These are phyloP conservation scores for Sphenostylis stenocarpa DNA, from an alignment of 306 rosid species.

Conservation along the genomic window DNA sequence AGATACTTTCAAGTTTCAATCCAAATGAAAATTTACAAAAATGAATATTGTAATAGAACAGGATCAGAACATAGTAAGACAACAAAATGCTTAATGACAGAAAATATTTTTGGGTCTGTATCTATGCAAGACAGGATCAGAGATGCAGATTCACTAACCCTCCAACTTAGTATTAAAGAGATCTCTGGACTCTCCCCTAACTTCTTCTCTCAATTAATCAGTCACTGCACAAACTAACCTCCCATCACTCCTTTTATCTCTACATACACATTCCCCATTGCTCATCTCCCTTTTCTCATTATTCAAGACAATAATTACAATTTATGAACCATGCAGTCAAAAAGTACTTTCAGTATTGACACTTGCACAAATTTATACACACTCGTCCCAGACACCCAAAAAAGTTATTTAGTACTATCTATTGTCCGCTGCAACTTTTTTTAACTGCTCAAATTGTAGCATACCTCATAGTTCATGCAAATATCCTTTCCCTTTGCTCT, in stretches of 20 bases:
- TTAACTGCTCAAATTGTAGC: not conserved
- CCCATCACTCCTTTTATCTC: not conserved
- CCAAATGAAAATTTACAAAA: not conserved
- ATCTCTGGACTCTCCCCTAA: slow-evolving; percentile 5
- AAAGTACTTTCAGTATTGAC: not conserved
- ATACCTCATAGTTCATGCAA: slow-evolving; percentile 5
- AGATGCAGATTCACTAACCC: not conserved
- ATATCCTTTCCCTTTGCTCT: not conserved
- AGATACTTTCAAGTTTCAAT: slow-evolving; percentile 27
- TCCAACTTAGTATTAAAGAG: not conserved
- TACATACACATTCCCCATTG: too few relatives aligned
- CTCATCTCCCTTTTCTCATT: too few relatives aligned
- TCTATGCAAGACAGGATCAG: not conserved
- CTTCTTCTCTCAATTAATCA: not conserved
- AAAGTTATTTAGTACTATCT: not conserved
- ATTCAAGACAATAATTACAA: slow-evolving; percentile 3
- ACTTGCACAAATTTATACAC: not conserved
- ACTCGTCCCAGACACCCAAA: not conserved
- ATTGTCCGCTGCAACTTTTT: not conserved
- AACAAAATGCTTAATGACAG: not conserved
- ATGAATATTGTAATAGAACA: not conserved
- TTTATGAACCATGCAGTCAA: slow-evolving; percentile 2
- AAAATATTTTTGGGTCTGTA: not conserved
- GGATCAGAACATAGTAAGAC: not conserved
- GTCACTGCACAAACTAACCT: not conserved